Percentiles rank a stretch among this genome's conserved stretches.
Conservation (phyloP, 352 stramenopile species). For the Phytopythium cucurbitacearum region DNA sequence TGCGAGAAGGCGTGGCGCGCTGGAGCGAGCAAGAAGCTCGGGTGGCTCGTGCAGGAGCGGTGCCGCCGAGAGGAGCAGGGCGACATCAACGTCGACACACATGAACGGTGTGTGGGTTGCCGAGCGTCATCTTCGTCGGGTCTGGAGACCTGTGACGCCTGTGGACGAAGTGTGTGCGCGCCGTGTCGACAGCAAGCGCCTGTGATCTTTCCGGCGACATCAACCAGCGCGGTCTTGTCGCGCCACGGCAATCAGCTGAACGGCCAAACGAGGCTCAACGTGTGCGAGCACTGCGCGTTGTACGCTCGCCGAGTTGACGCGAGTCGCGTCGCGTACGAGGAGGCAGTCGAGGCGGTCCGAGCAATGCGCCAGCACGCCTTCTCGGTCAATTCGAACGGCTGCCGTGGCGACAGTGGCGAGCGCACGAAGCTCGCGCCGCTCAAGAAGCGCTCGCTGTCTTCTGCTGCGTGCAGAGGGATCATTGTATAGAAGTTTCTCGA, state of each 20-base stretch:
- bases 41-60: slow-evolving; percentile 14
- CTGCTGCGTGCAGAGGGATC: not conserved
- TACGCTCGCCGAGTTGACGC: slow-evolving; percentile 8
- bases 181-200: not conserved
- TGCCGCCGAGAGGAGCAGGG: not conserved
- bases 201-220: slow-evolving; percentile 8
- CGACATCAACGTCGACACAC: slow-evolving; percentile 2
- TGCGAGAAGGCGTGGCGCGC: slow-evolving; percentile 9
- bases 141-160: not conserved
- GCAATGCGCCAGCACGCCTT: slow-evolving; percentile 2
- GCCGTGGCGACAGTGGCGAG: not conserved
- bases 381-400: not conserved
- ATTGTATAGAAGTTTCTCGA: not conserved
- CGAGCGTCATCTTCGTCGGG: not conserved
- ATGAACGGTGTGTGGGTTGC: not conserved
- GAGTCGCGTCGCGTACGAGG: slow-evolving; percentile 7
- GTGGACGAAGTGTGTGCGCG: slow-evolving; percentile 6
- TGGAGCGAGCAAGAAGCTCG: slow-evolving; percentile 26
- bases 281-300: slow-evolving; percentile 12
- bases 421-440: slow-evolving; percentile 17
- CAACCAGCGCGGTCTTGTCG: slow-evolving; percentile 1
- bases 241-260: not conserved
- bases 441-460: slow-evolving; percentile 9
- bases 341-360: slow-evolving; percentile 8
- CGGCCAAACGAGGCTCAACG: not conserved